Conservation (phyloP, 495 filamentous ascomycete genomes). For the Trichoderma parareesei region DNA sequence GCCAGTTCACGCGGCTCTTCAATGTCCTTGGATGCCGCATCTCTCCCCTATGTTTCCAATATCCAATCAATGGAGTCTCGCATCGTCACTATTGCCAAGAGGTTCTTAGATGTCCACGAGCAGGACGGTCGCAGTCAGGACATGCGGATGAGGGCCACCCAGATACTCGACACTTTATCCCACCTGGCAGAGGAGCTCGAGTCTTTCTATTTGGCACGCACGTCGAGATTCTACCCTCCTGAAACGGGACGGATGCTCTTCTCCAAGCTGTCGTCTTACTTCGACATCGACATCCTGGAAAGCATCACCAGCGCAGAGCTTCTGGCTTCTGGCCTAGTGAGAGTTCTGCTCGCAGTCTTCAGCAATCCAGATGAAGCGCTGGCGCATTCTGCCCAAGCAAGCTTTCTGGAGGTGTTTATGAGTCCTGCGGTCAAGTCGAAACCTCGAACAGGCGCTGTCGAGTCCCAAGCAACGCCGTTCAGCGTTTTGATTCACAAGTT, state of each 20-base stretch:
- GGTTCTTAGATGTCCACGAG: constrained; percentile 77
- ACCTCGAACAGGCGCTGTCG: constrained; percentile 52
- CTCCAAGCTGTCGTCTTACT: constrained; percentile 70
- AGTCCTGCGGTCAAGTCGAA: constrained; percentile 52
- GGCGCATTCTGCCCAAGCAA: constrained; percentile 58
- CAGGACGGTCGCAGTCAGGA: constrained; percentile 56
- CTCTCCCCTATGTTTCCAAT: constrained; percentile 37
- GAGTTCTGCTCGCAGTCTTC: constrained; percentile 74
- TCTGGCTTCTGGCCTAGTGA: constrained; percentile 80
- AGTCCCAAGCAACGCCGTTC: constrained; percentile 70
- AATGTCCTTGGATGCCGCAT: constrained; percentile 46
- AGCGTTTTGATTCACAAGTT: constrained; percentile 88
- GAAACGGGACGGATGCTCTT: constrained; percentile 59
- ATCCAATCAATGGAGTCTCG: constrained; percentile 60
- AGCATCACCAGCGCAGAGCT: constrained; percentile 97
- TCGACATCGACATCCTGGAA: constrained; percentile 76
- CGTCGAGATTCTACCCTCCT: constrained; percentile 30
- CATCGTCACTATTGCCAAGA: constrained; percentile 66
- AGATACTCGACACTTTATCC: constrained; percentile 67
- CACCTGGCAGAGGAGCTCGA: constrained; percentile 62
- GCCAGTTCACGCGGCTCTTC: constrained; percentile 51
- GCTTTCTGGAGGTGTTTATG: constrained; percentile 96
- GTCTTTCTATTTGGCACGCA: constrained; percentile 52
- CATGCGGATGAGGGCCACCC: constrained; percentile 67
- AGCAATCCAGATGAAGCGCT: constrained; percentile 52